A percentile compares a stretch with the other conserved stretches of the same genome.
phyloP scores from a whole-genome alignment of 495 filamentous ascomycete genomes.

The Xylaria sp. region DNA sequence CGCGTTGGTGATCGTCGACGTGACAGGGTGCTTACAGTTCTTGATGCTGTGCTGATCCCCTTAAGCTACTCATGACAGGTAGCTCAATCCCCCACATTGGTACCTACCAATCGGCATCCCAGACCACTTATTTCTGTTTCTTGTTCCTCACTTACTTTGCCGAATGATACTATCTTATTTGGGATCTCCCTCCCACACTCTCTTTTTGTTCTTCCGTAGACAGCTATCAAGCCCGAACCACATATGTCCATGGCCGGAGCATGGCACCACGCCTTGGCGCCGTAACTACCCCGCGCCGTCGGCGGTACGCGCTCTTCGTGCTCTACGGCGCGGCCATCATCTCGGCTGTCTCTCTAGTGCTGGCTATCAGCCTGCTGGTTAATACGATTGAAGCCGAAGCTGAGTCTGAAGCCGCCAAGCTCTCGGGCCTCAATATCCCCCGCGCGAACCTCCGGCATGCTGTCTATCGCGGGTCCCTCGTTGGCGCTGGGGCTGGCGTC shows the following conservation, averaged over 20 bases:
- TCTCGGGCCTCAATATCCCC: slow-evolving; percentile 20
- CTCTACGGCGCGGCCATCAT: background rate
- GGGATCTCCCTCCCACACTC: background rate
- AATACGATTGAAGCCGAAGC: too few species aligned
- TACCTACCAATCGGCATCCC: too few species aligned
- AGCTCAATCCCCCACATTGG: too few species aligned
- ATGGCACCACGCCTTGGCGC: background rate
- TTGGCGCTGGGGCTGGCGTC: slow-evolving; percentile 43
- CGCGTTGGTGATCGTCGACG: slow-evolving; percentile 13
- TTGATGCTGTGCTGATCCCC: too few species aligned
- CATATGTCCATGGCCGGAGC: background rate
- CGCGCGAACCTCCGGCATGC: slow-evolving; percentile 54
- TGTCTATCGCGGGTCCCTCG: slow-evolving; percentile 44
- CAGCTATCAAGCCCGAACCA: too few species aligned
- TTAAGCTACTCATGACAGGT: too few species aligned
- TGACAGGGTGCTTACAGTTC: background rate
- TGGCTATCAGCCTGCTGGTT: background rate
- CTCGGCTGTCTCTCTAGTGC: background rate
- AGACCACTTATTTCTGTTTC: background rate
- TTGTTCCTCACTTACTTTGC: background rate
- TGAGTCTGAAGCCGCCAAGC: too few species aligned
- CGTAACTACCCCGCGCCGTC: background rate
- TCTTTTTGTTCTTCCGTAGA: too few species aligned
- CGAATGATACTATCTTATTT: background rate
- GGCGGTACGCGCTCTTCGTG: background rate